Evolutionary conservation across 768 basidiomycete species (phyloP), one percentile per base, ranked within the genome.

Genomic region (Kwoniella sp.): DNA sequence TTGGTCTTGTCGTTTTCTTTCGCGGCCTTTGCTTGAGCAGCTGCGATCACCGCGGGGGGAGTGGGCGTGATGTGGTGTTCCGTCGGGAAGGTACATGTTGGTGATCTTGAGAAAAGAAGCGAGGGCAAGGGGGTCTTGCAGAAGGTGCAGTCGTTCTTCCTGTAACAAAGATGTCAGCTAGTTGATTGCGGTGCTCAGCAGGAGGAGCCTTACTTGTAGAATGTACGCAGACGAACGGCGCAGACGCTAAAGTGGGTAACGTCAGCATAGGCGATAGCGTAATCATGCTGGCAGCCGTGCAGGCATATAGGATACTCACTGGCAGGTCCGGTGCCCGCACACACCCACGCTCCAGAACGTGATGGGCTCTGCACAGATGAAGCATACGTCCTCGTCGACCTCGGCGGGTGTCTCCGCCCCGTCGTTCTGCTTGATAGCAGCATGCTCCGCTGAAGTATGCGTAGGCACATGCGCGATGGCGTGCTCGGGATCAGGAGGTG

Each of bases 321-420:
- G 91, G 78, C 93, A 98, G 3, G 89, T 96, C 45, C 88, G 79
- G 69, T 99, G 93, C 70, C 89, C 89, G 76, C 93, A 99, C 48
- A 85, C 82, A 15, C 91, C 85, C 26, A 95, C 76, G 5, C 88
- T 82, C 73, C 85, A 90, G 69, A 89, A 93, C 68, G 87, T 90
- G 74, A 93, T 84, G 3, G 86, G 85, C 65, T 96, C 90, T 1
- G 91, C 91, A 67, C 93, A 95, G 74, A 96, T 96, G 82, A 84
- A 93, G 76, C 93, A 96, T 8, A 50, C 45, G 41, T 46, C 46
- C 45, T 67, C 62, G 36, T 70, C 67, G 8, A 62, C 50, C 40
- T 67, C 64, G 11, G 42, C 53, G 3, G 57, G 41, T 20, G 36
- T 51, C 29, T 49, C 17, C 4, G 40, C 51, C 11, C 34, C 55